phyloP scores from a whole-genome alignment of 176 grass and related monocot genomes.

The Ensete ventricosum region DNA sequence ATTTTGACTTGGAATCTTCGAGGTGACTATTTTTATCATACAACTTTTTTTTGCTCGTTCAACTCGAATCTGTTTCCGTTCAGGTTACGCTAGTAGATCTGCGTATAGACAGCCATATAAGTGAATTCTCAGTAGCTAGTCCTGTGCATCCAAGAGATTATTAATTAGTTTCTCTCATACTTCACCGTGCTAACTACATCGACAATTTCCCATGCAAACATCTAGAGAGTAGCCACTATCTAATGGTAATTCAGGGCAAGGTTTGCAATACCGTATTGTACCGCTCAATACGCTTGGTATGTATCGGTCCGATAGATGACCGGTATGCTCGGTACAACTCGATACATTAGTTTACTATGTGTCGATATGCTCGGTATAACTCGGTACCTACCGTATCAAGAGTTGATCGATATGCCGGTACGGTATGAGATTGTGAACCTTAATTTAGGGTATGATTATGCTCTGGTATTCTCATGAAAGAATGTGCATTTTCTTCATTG shows the following conservation, averaged over 20 bases:
- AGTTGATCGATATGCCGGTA: too few species aligned
- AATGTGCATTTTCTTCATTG: neutral
- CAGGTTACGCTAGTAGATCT: neutral
- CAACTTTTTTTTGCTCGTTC: neutral
- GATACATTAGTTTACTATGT: too few species aligned
- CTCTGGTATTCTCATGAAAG: neutral
- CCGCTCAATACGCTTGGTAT: too few species aligned
- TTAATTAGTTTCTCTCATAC: neutral
- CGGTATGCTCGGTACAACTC: too few species aligned
- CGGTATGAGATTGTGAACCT: too few species aligned
- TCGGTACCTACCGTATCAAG: too few species aligned
- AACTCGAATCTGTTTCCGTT: neutral
- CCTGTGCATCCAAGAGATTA: neutral
- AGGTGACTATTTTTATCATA: neutral
- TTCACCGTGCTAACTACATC: neutral
- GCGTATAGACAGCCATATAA: conserved; percentile 1
- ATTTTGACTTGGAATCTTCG: conserved; percentile 1
- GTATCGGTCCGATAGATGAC: too few species aligned
- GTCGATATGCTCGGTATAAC: too few species aligned
- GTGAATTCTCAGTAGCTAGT: neutral
- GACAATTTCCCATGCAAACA: neutral
- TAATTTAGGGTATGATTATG: neutral
- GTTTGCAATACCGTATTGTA: too few species aligned
- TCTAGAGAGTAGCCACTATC: neutral
- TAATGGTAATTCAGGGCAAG: neutral